phyloP scores from a whole-genome alignment of 2,329 filamentous ascomycete genomes.

The Xylariales sp. region DNA sequence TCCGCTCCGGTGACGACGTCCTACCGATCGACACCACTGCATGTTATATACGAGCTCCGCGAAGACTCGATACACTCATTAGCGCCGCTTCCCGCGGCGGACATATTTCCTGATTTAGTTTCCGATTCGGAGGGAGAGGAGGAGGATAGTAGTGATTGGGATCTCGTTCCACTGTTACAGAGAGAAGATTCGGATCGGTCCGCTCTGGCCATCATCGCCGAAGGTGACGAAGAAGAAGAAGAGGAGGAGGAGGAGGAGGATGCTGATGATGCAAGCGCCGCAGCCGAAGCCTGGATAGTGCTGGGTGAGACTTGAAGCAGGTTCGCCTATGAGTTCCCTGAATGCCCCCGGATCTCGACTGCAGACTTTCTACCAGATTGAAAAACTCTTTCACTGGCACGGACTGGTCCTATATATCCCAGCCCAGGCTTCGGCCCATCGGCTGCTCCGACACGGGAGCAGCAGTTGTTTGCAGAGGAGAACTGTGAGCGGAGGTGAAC shows the following conservation, averaged over 20 bases:
- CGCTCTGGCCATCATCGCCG: background rate
- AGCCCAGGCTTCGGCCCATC: background rate
- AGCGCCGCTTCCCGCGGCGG: background rate
- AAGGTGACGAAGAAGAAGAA: no score
- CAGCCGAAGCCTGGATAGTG: conserved; percentile 5
- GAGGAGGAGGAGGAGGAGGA: no score
- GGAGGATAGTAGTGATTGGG: conserved; percentile 4
- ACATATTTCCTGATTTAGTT: background rate
- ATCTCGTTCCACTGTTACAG: conserved; percentile 1
- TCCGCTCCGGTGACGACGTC: background rate
- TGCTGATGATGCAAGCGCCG: background rate
- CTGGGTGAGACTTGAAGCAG: conserved; percentile 5
- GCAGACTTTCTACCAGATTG: no score
- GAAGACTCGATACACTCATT: conserved; percentile 1
- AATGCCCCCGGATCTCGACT: conserved; percentile 6
- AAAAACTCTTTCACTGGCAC: no score
- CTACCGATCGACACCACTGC: background rate
- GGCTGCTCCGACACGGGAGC: background rate
- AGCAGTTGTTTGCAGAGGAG: no score
- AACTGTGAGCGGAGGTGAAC: no score
- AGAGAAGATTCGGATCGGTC: background rate
- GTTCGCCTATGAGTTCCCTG: background rate
- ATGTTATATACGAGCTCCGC: conserved; percentile 2
- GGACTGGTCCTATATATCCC: conserved; percentile 4
- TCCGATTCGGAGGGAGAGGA: conserved; percentile 4